Evolutionary conservation across 2,329 filamentous ascomycete species (phyloP).

Genomic region (Leptographium procerum): DNA sequence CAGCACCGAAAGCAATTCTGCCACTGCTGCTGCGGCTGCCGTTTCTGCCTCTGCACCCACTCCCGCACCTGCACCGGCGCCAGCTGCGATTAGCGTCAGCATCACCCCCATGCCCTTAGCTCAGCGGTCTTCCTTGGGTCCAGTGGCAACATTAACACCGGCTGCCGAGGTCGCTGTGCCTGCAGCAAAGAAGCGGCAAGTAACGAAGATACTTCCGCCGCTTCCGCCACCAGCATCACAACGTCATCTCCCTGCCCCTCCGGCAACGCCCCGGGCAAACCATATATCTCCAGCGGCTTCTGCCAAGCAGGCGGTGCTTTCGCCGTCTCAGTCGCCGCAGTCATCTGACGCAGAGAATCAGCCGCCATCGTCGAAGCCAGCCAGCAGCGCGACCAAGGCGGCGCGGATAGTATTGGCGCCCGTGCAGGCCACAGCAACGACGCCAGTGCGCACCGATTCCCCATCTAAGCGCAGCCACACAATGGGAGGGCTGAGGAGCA

Average conservation of each 20-base stretch:
- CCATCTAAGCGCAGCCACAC: slow-evolving; percentile 48
- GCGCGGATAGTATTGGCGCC: slow-evolving; percentile 37
- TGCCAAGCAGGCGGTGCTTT: slow-evolving; percentile 41
- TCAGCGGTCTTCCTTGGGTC: not conserved
- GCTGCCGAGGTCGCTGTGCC: not conserved
- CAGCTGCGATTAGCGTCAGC: not conserved
- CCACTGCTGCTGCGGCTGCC: not conserved
- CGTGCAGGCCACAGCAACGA: slow-evolving; percentile 21
- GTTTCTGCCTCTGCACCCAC: slow-evolving; percentile 1
- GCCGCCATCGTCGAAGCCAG: slow-evolving; percentile 55
- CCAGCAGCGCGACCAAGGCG: slow-evolving; percentile 32
- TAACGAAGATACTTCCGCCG: not conserved
- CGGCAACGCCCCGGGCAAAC: slow-evolving; percentile 29
- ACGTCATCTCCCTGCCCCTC: slow-evolving; percentile 10
- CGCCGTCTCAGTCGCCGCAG: slow-evolving; percentile 58
- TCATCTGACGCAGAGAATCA: slow-evolving; percentile 73
- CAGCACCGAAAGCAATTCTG: not conserved
- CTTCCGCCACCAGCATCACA: not conserved
- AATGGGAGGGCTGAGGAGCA: slow-evolving; percentile 44
- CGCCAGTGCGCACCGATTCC: slow-evolving; percentile 37
- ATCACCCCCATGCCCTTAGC: not conserved
- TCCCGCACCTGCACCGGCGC: not conserved
- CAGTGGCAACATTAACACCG: not conserved
- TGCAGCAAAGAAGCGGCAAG: not conserved
- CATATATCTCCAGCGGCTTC: slow-evolving; percentile 32